phyloP scores from a whole-genome alignment of 1,284 basidiomycete species.

The Trichosporon coremiiforme region DNA sequence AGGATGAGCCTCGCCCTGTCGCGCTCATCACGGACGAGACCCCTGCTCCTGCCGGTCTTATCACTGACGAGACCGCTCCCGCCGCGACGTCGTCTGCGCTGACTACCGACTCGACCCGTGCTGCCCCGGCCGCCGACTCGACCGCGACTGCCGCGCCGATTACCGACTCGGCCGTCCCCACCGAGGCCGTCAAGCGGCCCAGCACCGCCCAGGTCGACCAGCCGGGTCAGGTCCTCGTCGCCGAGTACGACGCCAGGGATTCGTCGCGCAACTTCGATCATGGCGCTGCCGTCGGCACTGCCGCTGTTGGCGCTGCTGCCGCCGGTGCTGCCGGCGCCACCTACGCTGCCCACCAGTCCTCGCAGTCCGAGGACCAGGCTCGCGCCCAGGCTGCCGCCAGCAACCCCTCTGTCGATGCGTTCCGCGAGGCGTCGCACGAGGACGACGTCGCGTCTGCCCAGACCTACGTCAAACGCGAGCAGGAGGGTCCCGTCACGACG shows the following conservation, averaged over 20 bases:
- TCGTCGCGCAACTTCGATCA: neutral
- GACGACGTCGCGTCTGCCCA: neutral
- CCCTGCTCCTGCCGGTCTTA: no score
- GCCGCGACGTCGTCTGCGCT: no score
- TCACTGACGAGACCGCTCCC: no score
- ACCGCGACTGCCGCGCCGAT: neutral
- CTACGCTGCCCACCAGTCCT: neutral
- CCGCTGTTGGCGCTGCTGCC: neutral
- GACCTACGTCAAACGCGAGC: constrained; percentile 7
- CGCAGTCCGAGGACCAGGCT: neutral
- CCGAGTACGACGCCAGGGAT: constrained; percentile 8
- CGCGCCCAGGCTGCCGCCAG: neutral
- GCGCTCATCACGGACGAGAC: no score
- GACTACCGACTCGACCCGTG: no score
- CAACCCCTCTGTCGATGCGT: constrained; percentile 11
- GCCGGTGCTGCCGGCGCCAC: constrained; percentile 4
- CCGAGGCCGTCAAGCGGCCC: neutral
- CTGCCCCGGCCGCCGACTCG: no score
- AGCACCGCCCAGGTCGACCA: neutral
- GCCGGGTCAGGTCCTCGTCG: constrained; percentile 7
- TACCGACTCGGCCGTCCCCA: constrained; percentile 2
- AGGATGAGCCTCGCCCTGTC: no score
- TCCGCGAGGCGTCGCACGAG: constrained; percentile 12
- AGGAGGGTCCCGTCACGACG: neutral
- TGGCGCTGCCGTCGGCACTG: constrained; percentile 14